A percentile compares a stretch with the other conserved stretches of the same genome.
Evolutionary conservation across 305 asterid genomes (phyloP).

Genomic region (Lippia alba): DNA sequence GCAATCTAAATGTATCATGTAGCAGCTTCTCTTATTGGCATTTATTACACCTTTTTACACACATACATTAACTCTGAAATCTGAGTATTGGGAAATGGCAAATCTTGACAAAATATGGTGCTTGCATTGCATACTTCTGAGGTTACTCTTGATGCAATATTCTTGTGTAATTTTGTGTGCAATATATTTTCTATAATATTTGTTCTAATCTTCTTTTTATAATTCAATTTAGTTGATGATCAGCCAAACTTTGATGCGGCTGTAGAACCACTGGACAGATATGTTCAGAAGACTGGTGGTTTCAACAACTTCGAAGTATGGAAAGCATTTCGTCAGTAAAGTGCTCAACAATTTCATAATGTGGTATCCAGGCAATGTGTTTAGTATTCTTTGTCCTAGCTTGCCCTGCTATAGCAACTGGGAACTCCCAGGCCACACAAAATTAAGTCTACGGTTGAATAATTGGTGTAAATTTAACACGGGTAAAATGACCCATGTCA

Average conservation of each 20-base stretch:
- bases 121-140: constrained; percentile 88
- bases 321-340: constrained; percentile 44
- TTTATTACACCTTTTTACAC: background rate
- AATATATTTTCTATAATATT: background rate
- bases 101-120: constrained; percentile 78
- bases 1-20: constrained; percentile 79
- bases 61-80: background rate
- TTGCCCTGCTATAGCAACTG: no score
- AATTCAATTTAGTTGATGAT: constrained; percentile 4
- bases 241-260: constrained; percentile 87
- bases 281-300: constrained; percentile 69
- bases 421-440: no score
- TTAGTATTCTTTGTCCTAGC: background rate
- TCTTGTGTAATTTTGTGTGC: background rate
- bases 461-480: no score
- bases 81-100: constrained; percentile 27
- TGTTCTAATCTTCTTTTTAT: background rate
- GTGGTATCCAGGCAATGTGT: constrained; percentile 7
- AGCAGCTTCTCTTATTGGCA: background rate
- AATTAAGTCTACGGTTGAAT: no score
- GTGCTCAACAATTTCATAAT: constrained; percentile 55
- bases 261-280: constrained; percentile 66
- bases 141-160: constrained; percentile 45
- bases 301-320: constrained; percentile 61
- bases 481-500: no score